phyloP scores from a whole-genome alignment of 1,139 yeast genomes.

The Saccharomyces hybrid region DNA sequence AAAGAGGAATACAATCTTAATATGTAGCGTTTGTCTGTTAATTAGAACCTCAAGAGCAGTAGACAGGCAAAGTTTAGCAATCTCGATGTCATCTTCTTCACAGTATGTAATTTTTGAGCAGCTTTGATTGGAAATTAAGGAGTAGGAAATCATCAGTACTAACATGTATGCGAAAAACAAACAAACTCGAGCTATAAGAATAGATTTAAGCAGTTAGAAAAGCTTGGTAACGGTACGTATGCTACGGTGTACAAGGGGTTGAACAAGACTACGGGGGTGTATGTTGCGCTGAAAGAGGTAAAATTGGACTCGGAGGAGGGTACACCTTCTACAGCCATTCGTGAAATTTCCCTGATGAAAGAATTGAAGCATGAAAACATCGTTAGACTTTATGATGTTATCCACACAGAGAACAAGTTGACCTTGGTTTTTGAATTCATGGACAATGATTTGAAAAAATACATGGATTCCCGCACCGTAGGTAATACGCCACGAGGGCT shows the following conservation, averaged over 20 bases:
- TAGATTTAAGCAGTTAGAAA: slow-evolving; percentile 51
- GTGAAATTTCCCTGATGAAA: slow-evolving; percentile 94
- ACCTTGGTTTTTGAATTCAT: slow-evolving; percentile 88
- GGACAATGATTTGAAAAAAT: slow-evolving; percentile 90
- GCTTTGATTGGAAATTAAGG: not conserved
- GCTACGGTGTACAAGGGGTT: slow-evolving; percentile 97
- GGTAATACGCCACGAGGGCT: slow-evolving; percentile 30
- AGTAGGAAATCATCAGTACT: not conserved
- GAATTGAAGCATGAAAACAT: slow-evolving; percentile 92
- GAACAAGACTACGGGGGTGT: slow-evolving; percentile 82
- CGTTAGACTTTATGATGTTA: slow-evolving; percentile 87
- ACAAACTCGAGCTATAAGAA: not conserved
- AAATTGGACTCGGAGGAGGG: slow-evolving; percentile 95
- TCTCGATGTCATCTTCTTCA: not conserved
- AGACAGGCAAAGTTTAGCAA: not conserved
- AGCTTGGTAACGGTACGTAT: slow-evolving; percentile 95
- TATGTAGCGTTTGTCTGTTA: not conserved
- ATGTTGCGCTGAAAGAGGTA: slow-evolving; percentile 92
- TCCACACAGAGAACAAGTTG: slow-evolving; percentile 92
- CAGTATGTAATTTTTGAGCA: not conserved
- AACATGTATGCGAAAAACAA: slow-evolving; percentile 4
- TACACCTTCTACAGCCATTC: slow-evolving; percentile 94
- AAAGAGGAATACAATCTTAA: slow-evolving; percentile 23
- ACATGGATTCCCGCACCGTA: slow-evolving; percentile 61
- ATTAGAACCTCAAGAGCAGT: not conserved